A percentile compares a stretch with the other conserved stretches of the same genome.
Conservation (phyloP, 768 basidiomycete species). For the Gautieria morchelliformis region DNA sequence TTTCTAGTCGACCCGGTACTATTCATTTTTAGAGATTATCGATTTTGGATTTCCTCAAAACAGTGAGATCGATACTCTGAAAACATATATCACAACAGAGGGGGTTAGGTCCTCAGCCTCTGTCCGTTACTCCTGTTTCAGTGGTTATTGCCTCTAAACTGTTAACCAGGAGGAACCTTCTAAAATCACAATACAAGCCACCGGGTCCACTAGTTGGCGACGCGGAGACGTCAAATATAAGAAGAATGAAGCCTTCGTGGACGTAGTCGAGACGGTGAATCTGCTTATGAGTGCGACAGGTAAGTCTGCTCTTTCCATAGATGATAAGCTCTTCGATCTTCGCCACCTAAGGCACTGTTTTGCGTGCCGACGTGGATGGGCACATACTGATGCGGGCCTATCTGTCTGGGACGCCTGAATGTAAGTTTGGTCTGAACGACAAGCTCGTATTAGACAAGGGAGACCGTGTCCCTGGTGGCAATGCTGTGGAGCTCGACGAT, state of each 20-base stretch:
- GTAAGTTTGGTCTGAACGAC: constrained; percentile 98
- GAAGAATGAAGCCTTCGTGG: constrained; percentile 99
- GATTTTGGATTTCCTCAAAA: constrained; percentile 99
- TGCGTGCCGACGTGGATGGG: constrained; percentile 96
- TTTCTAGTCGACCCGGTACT: constrained; percentile 11
- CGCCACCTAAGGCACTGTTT: constrained; percentile 52
- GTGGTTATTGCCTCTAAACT: background rate
- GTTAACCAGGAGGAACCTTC: constrained; percentile 80
- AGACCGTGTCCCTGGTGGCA: constrained; percentile 35
- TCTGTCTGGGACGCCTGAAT: constrained; percentile 92
- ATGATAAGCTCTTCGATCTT: background rate
- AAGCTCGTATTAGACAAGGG: constrained; percentile 94
- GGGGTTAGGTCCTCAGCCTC: constrained; percentile 83
- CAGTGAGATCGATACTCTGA: constrained; percentile 95
- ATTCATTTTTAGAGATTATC: constrained; percentile 65
- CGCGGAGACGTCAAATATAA: constrained; percentile 95
- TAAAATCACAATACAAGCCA: constrained; percentile 95
- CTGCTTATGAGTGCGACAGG: constrained; percentile 97
- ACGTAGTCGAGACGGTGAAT: constrained; percentile 96
- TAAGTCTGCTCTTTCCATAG: constrained; percentile 16
- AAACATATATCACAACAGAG: constrained; percentile 97
- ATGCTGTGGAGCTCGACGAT: constrained; percentile 91
- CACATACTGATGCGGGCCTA: constrained; percentile 98
- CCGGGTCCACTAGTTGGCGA: constrained; percentile 93
- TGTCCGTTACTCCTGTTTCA: constrained; percentile 34